Evolutionary conservation across 1,139 yeast genomes (phyloP), one percentile per base, ranked within the genome.

Genomic region (Candida sojae): DNA sequence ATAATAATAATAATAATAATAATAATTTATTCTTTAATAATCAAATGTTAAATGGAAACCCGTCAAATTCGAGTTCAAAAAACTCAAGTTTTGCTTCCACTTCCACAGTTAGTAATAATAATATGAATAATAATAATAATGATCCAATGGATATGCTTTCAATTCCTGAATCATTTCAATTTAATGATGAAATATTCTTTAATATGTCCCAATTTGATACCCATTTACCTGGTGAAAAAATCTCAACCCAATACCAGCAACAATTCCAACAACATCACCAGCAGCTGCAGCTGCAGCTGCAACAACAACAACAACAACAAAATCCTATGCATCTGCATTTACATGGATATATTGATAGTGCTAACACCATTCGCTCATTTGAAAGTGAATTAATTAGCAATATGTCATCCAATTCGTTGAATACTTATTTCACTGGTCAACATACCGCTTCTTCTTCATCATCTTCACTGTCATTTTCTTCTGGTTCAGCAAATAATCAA

Each of bases 181-280:
- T 61, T 28, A 61, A 61, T 52, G 65, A 61, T 48, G 66, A 62
- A 48, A 51, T 59, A 8, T 61, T 62, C 47, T 60, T 61, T 39
- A 50, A 51, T 45, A 56, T 53, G 44, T 51, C 55, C 23, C 46
- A 48, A 23, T 47, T 48, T 13, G 21, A 44, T 30, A 47, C 39
- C 37, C 47, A 42, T 40, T 12, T 45, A 23, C 48, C 45, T 21
- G 47, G 30, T 10, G 47, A 42, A 42, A 34, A 33, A 11, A 10
- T 2, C 41, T 4, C 12, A 38, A 10, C 32, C 17, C 47, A 40
- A 23, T 23, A 10, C 11, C 37, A 29, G 12, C 42, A 21, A 29
- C 47, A 23, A n/a, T n/a, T n/a, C 3, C 21, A 17, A 21, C 43
- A 36, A 36, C 45, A 29, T 30, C 46, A 35, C 26, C 30, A 43